These are phyloP conservation scores for Begonia masoniana DNA, from an alignment of 306 rosid genomes.

Conservation along the genomic window DNA sequence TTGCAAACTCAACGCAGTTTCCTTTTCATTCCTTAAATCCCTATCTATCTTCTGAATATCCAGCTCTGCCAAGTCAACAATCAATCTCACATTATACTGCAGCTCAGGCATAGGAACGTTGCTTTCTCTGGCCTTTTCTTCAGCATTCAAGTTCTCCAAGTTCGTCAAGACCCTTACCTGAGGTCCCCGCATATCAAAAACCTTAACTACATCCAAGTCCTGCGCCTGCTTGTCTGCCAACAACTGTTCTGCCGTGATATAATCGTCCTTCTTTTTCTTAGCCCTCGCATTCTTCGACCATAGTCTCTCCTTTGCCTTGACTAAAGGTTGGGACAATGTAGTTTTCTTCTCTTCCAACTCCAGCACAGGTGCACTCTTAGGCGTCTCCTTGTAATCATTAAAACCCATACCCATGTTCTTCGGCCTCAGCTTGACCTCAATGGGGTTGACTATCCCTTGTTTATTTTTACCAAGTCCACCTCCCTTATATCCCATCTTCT, in stretches of 20 bases:
- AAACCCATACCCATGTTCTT: conserved; percentile 79
- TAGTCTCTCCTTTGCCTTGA: conserved; percentile 33
- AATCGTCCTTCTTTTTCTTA: conserved; percentile 32
- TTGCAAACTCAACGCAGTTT: conserved; percentile 62
- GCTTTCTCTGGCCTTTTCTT: conserved; percentile 29
- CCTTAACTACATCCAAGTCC: conserved; percentile 52
- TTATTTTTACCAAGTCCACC: conserved; percentile 88
- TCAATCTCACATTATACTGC: conserved; percentile 35
- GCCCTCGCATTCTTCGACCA: conserved; percentile 44
- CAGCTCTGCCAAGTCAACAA: conserved; percentile 35
- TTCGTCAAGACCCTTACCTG: conserved; percentile 38
- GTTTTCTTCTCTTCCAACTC: conserved; percentile 27
- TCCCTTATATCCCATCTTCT: conserved; percentile 91
- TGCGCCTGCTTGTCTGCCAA: conserved; percentile 72
- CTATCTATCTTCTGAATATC: conserved; percentile 42
- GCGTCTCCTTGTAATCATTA: conserved; percentile 44
- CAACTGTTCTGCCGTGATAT: conserved; percentile 61
- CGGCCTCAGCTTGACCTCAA: conserved; percentile 71
- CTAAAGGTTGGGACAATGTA: conserved; percentile 15
- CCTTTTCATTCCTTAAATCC: conserved; percentile 54
- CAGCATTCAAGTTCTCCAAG: conserved; percentile 43
- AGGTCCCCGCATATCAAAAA: conserved; percentile 48
- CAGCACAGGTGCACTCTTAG: conserved; percentile 22
- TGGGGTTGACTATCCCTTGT: conserved; percentile 76
- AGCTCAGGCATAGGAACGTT: conserved; percentile 48